Evolutionary conservation across 2,329 filamentous ascomycete genomes (phyloP), one percentile per base, ranked within the genome.

Genomic region (Aureobasidium sp.): DNA sequence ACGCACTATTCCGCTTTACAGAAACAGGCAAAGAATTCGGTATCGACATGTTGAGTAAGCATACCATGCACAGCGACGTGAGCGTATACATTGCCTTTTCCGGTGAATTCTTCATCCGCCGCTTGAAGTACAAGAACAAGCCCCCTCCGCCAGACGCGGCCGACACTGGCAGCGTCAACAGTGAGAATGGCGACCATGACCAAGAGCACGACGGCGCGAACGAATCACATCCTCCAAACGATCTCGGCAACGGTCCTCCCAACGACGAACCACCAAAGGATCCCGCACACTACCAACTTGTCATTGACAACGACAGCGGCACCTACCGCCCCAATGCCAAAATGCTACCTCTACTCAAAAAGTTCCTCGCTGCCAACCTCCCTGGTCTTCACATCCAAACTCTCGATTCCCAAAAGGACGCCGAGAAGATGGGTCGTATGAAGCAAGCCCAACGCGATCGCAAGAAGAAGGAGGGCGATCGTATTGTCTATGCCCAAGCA

Each of bases 21-120:
- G 93, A 97, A 74, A 97, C 93, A 0, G 93, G 93, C 34, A 94
- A 94, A 68, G 92, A 97, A 69, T 97, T 97, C 63, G 91, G 92
- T 58, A 91, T 97, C 68, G 93, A 97, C 75, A 79, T 97, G 73
- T 76, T 97, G 68, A 91, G 87, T 73, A 97, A 97, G 73, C 93
- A 97, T 74, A 96, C 91, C 44, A 96, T 97, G 91, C 93, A 97
- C 76, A 93, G 90, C 66, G 87, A 97, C 73, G 92, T 96, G 1
- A 89, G 86, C 39, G 88, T 90, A 2, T 96, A 96, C 72, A 90
- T 97, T 65, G 93, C 92, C 27, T 97, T 87, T 72, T 91, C 89
- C 0, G 93, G 93, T 44, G 93, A 97, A 71, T 97, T 97, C 74
- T 94, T 97, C 72, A 82, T 97, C 64, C 84, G 91, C 14, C 83